Evolutionary conservation across 352 stramenopile species (phyloP).

Genomic region (Pythium folliculosum): DNA sequence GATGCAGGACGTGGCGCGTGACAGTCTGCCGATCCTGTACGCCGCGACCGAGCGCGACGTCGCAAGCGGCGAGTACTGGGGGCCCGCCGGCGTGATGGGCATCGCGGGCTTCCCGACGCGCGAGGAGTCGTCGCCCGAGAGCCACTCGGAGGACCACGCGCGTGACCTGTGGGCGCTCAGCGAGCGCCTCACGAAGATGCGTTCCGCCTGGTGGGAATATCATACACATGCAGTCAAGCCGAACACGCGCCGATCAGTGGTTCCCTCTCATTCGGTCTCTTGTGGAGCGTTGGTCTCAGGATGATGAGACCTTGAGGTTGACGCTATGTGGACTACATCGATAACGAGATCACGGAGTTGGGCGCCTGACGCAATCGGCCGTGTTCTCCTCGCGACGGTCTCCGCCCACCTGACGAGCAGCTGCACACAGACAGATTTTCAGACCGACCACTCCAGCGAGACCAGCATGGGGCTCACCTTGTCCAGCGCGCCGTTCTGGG

Average conservation of each 20-base stretch:
- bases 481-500: constrained; percentile 15
- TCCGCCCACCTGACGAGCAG: neutral
- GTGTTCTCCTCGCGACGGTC: neutral
- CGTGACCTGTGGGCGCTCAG: constrained; percentile 23
- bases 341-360: neutral
- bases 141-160: neutral
- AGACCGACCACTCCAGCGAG: neutral
- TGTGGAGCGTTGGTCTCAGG: too few species aligned
- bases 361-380: neutral
- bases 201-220: constrained; percentile 29
- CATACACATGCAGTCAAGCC: constrained; percentile 30
- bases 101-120: constrained; percentile 16
- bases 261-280: too few species aligned
- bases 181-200: constrained; percentile 20
- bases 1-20: constrained; percentile 8
- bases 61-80: constrained; percentile 16
- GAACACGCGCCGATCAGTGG: constrained; percentile 9
- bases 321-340: neutral
- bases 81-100: constrained; percentile 16
- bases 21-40: constrained; percentile 16
- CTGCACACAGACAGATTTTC: constrained; percentile 2
- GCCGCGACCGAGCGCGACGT: neutral
- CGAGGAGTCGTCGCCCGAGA: constrained; percentile 1
- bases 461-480: constrained; percentile 1
- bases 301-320: neutral